Base-by-base conservation (phyloP, 495 filamentous ascomycete species). In the Letharia lupina region DNA sequence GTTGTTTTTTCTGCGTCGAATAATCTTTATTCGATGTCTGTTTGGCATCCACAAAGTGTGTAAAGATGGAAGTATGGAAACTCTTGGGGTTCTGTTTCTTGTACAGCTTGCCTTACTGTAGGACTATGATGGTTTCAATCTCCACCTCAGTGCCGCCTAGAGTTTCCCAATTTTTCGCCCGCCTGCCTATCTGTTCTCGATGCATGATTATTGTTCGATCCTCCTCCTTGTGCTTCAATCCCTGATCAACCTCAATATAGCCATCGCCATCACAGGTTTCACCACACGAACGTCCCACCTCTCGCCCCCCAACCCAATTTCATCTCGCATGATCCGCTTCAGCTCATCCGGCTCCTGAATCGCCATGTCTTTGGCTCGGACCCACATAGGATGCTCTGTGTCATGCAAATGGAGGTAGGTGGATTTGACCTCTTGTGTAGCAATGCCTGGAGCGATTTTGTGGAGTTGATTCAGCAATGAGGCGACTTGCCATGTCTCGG, bases 241-340 rank as follows among this genome's bases (percentile, higher is more conserved):
- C 40, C 39, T 12, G 18, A 41, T 35, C 52, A 35, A 8, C 10
- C 18, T 62, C 28, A 62, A 2, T n/a, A 4, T 6, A 48, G 61
- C 44, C 61, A 62, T 62, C 44, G 44, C 18, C 28, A 23, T 62
- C 2, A 50, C 31, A n/a, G 61, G 61, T 12, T 62, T 2, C 7
- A 62, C 37, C 1, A 62, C 48, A 7, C 5, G 8, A 23, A 39
- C 44, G 7, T 50, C 18, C 37, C 44, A 41, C 37, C 31, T 50
- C 18, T 48, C 44, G 16, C 4, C 11, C 0, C 6, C 13, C 39
- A 12, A 37, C 1, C n/a, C 10, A 2, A 62, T 35, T 48, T 62
- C 61, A 18, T 62, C 31, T 23, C 48, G 44, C 18, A 62, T 31
- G 28, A 62, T 62, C 18, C 37, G 44, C 44, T 50, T 50, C 44